A percentile compares a stretch with the other conserved stretches of the same genome.
These are phyloP conservation scores for Cystofilobasidium bisporidii DNA, from an alignment of 768 basidiomycete species.

Conservation along the genomic window DNA sequence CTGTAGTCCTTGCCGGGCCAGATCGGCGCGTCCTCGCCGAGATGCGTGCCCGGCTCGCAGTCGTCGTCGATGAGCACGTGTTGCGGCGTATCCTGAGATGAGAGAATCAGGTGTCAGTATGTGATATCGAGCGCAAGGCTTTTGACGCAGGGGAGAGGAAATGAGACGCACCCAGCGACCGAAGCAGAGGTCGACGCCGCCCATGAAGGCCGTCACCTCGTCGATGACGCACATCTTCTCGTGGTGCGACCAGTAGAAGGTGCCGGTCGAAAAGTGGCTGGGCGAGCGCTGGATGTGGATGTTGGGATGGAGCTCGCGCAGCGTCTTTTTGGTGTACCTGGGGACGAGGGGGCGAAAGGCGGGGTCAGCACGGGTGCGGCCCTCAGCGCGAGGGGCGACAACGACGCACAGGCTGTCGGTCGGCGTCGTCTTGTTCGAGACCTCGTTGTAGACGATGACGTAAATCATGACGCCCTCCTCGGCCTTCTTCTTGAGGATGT, in stretches of 20 bases:
- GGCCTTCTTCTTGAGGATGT: conserved; percentile 76
- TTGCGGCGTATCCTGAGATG: conserved; percentile 73
- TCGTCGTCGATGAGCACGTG: conserved; percentile 81
- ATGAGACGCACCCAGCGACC: conserved; percentile 32
- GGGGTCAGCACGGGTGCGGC: background rate
- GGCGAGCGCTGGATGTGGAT: conserved; percentile 95
- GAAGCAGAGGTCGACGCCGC: conserved; percentile 83
- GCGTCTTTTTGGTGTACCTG: conserved; percentile 76
- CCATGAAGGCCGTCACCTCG: conserved; percentile 95
- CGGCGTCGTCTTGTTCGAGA: conserved; percentile 87
- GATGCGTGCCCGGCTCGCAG: conserved; percentile 45
- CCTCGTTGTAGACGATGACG: conserved; percentile 92
- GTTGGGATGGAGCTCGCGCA: conserved; percentile 73
- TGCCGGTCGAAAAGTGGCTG: conserved; percentile 93
- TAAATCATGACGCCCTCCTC: conserved; percentile 92
- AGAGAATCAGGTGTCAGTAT: background rate
- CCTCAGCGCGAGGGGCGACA: background rate
- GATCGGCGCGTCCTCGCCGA: conserved; percentile 54
- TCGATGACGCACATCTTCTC: conserved; percentile 98
- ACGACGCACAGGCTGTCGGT: conserved; percentile 73
- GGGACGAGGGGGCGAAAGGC: background rate
- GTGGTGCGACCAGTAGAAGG: conserved; percentile 98
- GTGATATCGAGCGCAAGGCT: background rate
- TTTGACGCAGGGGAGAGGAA: background rate
- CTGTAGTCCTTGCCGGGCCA: conserved; percentile 62